Base-by-base conservation (phyloP, 352 stramenopile species). In the Halophytophthora polymorphica region DNA sequence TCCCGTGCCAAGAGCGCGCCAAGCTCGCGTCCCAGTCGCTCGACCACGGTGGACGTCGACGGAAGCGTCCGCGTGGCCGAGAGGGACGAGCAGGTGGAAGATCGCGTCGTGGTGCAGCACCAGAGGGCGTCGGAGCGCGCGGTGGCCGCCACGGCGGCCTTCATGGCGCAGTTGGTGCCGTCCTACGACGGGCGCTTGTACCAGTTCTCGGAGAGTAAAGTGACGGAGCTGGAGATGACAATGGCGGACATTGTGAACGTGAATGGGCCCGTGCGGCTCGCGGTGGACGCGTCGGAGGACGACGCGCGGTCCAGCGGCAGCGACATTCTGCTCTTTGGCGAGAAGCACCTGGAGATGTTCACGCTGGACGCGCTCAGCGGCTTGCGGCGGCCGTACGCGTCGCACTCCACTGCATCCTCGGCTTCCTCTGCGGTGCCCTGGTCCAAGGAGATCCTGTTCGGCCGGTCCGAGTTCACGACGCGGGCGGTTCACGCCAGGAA, bases 131-230 rank as follows among this genome's bases (percentile, higher is more conserved):
- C 50, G 13, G 25, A 43, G 7, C 59, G 66, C 18, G 58, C 60
- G 23, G 45, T 76, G 45, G 65, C 66, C 23, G 50, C 71, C 12
- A 64, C 57, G 18, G 34, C 52, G 14, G 63, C 66, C 17, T 71
- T 73, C 55, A 77, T 90, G 46, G 68, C 64, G 31, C 67, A 84
- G 37, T 56, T 91, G 18, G 71, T 91, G 33, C 80, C 80, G n/a
- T 88, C 76, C 12, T 88, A 84, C 53, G 80, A 90, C 41, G 83
- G 83, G 6, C 67, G 81, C 6, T 64, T 93, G 49, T 93, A 88
- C 50, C 78, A 90, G 43, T 73, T 91, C 31, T 71, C 71, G 15
- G 81, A 81, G 48, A 60, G 51, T 17, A 70, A 71, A 23, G 66
- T 89, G 29, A 83, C 80, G 31, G 72, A 91, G 44, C 69, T 93